Percentiles rank a stretch among this genome's conserved stretches.
phyloP scores from a whole-genome alignment of 2,329 filamentous ascomycete genomes.

The Phyllachora maydis region DNA sequence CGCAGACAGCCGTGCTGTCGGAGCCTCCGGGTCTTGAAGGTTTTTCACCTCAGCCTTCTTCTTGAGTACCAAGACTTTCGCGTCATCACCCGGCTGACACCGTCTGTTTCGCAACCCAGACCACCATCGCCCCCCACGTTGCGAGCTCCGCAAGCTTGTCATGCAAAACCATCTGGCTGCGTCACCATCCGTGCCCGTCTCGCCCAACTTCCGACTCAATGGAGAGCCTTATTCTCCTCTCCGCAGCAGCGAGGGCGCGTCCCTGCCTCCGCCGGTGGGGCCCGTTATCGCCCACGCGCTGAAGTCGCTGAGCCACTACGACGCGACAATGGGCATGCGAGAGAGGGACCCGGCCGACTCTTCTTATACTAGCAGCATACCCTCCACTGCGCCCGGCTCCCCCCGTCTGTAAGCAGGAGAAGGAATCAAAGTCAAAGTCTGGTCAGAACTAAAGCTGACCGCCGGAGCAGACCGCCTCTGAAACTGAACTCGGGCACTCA shows the following conservation, averaged over 20 bases:
- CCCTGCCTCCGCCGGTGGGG: slow-evolving; percentile 7
- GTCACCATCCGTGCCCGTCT: slow-evolving; percentile 10
- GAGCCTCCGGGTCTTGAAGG: slow-evolving; percentile 1
- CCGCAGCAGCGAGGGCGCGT: slow-evolving; percentile 2
- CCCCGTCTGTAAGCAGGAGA: slow-evolving; percentile 40
- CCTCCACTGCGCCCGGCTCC: slow-evolving; percentile 35
- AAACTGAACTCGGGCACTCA: slow-evolving; percentile 55
- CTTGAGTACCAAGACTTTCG: not conserved
- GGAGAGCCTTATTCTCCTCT: slow-evolving; percentile 2
- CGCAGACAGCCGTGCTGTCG: slow-evolving; percentile 1
- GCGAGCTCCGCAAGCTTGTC: slow-evolving; percentile 9
- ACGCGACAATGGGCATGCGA: slow-evolving; percentile 9
- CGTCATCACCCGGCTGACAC: not conserved
- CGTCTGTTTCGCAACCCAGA: too few relatives aligned
- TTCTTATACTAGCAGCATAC: slow-evolving; percentile 32
- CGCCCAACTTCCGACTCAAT: slow-evolving; percentile 6
- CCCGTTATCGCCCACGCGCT: slow-evolving; percentile 10
- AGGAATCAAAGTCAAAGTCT: too few relatives aligned
- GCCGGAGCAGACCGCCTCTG: slow-evolving; percentile 47
- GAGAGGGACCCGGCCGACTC: slow-evolving; percentile 23
- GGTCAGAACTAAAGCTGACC: slow-evolving; percentile 1
- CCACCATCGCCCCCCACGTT: slow-evolving; percentile 4
- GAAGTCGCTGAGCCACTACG: slow-evolving; percentile 19
- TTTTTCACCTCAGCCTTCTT: slow-evolving; percentile 1
- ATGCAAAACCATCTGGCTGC: slow-evolving; percentile 10